Evolutionary conservation across 306 rosid genomes (phyloP).

Genomic region (Rosa rugosa): DNA sequence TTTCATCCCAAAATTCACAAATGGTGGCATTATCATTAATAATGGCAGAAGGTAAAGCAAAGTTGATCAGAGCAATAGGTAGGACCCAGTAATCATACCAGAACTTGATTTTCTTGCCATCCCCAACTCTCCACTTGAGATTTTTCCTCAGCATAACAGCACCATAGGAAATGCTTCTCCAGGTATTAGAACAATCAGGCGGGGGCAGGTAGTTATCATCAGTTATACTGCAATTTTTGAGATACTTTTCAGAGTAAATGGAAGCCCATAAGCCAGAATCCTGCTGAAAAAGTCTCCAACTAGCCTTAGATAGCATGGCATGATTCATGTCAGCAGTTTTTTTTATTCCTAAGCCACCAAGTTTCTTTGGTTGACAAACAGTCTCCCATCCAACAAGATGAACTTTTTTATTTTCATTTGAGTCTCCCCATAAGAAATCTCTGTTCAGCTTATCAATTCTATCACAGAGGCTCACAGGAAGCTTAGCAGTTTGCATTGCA

Average conservation of each 20-base stretch:
- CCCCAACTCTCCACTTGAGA: not conserved
- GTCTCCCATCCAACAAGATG: not conserved
- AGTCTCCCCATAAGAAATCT: not conserved
- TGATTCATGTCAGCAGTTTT: not conserved
- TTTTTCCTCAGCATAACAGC: not conserved
- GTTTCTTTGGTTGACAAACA: too few species aligned
- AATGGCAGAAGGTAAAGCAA: not conserved
- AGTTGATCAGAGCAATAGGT: not conserved
- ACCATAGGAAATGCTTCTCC: not conserved
- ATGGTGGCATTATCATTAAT: not conserved
- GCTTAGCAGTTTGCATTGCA: not conserved
- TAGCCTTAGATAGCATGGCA: not conserved
- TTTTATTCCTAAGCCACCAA: not conserved
- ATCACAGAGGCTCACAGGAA: not conserved
- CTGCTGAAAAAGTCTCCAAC: not conserved
- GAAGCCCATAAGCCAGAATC: too few species aligned
- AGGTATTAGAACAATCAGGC: not conserved
- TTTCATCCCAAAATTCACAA: not conserved
- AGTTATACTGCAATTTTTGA: too few species aligned
- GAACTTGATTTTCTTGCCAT: not conserved
- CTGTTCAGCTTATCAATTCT: not conserved
- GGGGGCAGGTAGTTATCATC: too few species aligned
- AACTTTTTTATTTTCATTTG: not conserved
- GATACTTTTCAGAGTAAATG: too few species aligned
- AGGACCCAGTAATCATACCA: not conserved